Base-by-base conservation (phyloP, 305 asterid species). In the Solanum hybrid region DNA sequence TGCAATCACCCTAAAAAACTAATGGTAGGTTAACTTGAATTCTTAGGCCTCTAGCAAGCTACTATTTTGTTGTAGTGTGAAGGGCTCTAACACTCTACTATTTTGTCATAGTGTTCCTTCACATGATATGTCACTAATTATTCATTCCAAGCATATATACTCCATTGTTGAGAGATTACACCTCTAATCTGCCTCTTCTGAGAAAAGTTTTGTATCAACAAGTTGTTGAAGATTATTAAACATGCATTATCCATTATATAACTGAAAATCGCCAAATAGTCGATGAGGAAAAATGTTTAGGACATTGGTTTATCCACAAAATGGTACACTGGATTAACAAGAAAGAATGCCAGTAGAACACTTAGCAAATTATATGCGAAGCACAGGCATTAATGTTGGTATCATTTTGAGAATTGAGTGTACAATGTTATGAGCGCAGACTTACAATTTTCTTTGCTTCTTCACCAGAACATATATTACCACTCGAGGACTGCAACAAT, bases 401-500 rank as follows among this genome's bases (percentile, higher is more conserved):
- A 29, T 11, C 12, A 7, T 46, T 84, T 46, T 2, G 87, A 46
- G 75, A 84, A 51, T 11, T 20, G 20, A 5, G 75, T 31, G 29
- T 20, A 34, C 12, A 42, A 51, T 10, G 87, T 29, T 51, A 1
- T 18, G 18, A 51, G 42, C 75, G n/a, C 8, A 11, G 24, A 12
- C 88, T 84, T 51, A 40, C 34, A 26, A 28, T 26, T 42, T 28
- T 28, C 2, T 42, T 87, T 78, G 89, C 92, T 93, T 95, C 95
- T 94, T 96, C 84, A 92, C 95, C 94, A 97, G 89, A 90, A 95
- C 95, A 89, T 95, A 95, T 78, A 96, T 91, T 46, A 92, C 97
- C 39, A 97, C 97, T 6, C 99, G 97, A 22, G 94, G 92, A 87
- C 95, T 96, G 94, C 94, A 31, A 78, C 93, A 97, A 89, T 97